Percentiles rank a stretch among this genome's conserved stretches.
Evolutionary conservation across 176 grass and related monocot species (phyloP).

Genomic region (Zea mays): DNA sequence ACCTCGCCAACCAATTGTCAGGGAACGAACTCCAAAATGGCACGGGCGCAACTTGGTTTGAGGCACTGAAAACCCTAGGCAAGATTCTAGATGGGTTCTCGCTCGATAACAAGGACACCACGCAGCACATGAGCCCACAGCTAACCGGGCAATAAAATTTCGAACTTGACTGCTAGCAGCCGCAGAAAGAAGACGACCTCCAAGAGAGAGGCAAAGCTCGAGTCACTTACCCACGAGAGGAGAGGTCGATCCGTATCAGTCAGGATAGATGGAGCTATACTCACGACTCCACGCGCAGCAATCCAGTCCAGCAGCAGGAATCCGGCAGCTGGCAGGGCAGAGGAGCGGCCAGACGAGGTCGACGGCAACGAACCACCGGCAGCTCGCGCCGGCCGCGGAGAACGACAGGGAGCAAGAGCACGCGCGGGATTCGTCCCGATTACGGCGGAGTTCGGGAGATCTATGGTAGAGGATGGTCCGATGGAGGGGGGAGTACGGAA

Average conservation of each 20-base stretch:
- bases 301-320: not conserved
- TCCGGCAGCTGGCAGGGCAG: not conserved
- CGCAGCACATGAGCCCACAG: too few relatives aligned
- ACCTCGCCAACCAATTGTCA: not conserved
- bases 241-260: not conserved
- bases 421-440: not conserved
- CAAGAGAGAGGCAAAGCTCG: not conserved
- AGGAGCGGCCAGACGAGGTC: not conserved
- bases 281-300: not conserved
- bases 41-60: not conserved
- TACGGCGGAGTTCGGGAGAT: slow-evolving; percentile 21
- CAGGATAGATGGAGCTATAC: not conserved
- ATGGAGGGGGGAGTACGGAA: not conserved
- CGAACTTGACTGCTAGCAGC: not conserved
- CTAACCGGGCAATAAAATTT: not conserved
- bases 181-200: too few relatives aligned
- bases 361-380: not conserved
- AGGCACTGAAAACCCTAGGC: not conserved
- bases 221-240: not conserved
- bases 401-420: not conserved
- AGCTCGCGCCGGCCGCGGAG: not conserved
- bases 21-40: not conserved
- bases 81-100: not conserved
- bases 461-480: not conserved
- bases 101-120: too few relatives aligned